Evolutionary conservation across 164 flowering plant species (phyloP).

Genomic region (Sextonia rubra): DNA sequence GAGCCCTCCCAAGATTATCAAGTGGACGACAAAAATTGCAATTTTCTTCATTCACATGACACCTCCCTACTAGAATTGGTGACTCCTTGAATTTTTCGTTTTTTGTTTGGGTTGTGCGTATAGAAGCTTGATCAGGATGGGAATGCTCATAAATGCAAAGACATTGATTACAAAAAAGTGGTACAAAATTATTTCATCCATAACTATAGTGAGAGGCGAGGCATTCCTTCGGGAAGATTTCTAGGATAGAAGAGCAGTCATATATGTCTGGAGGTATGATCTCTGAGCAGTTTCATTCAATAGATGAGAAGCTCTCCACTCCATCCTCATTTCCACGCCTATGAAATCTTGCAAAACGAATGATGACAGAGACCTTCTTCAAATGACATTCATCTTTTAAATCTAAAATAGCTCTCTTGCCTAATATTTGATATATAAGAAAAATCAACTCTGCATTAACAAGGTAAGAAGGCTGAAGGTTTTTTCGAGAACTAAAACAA

Average conservation of each 20-base stretch:
- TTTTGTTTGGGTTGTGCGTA: too few species aligned
- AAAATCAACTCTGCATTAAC: too few species aligned
- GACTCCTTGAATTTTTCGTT: too few species aligned
- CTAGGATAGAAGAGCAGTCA: constrained; percentile 61
- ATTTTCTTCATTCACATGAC: too few species aligned
- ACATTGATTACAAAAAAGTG: constrained; percentile 1
- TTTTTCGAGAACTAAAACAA: too few species aligned
- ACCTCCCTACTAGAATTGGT: too few species aligned
- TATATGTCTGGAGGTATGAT: constrained; percentile 61
- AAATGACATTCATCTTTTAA: constrained; percentile 58
- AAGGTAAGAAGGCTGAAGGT: too few species aligned
- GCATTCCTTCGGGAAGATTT: constrained; percentile 70
- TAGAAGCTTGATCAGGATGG: background rate
- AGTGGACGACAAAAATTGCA: too few species aligned
- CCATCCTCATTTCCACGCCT: constrained; percentile 36
- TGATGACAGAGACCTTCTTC: constrained; percentile 64
- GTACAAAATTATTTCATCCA: constrained; percentile 39
- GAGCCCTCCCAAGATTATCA: too few species aligned
- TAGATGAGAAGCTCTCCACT: constrained; percentile 37
- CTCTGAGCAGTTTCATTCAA: constrained; percentile 26
- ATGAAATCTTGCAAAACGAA: constrained; percentile 82
- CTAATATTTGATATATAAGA: too few species aligned
- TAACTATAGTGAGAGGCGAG: constrained; percentile 71
- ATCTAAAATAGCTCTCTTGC: constrained; percentile 43
- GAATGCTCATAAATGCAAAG: background rate